Conservation (phyloP, 495 filamentous ascomycete genomes). For the Letharia lupina region DNA sequence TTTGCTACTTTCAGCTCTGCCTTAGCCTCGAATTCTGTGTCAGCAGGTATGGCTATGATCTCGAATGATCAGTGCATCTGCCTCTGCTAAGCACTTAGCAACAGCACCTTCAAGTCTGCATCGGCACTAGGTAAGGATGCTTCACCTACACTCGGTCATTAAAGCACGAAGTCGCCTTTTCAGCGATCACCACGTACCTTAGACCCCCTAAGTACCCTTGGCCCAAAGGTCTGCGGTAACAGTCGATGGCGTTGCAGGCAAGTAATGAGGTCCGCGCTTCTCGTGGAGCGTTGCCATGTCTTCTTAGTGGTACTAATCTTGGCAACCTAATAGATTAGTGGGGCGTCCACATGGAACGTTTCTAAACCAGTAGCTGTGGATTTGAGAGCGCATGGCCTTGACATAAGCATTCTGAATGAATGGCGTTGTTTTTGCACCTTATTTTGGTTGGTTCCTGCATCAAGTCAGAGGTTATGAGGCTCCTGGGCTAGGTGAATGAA, state of each 20-base stretch:
- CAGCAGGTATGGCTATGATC: not conserved
- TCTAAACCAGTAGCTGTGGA: not conserved
- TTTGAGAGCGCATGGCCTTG: not conserved
- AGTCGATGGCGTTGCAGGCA: not conserved
- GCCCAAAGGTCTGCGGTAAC: not conserved
- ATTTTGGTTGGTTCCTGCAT: not conserved
- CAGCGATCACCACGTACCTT: not conserved
- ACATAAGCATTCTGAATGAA: not conserved
- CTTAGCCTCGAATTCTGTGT: not conserved
- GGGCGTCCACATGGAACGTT: not conserved
- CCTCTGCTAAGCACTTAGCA: not conserved
- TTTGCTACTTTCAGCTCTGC: not conserved
- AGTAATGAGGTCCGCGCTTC: not conserved
- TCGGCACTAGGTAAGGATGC: not conserved
- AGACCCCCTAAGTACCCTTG: not conserved
- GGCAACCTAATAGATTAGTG: not conserved
- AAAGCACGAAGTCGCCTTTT: not conserved
- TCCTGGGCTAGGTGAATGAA: not conserved
- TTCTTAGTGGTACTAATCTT: not conserved
- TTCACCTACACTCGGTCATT: not conserved
- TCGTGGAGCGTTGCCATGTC: not conserved
- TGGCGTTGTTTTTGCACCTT: too few species aligned
- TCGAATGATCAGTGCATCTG: not conserved
- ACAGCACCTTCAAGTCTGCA: not conserved
- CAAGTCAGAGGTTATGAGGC: not conserved